Evolutionary conservation across 805 yeast genomes (phyloP), one percentile per base, ranked within the genome.

Genomic region (Suhomyces tanzawaensis): DNA sequence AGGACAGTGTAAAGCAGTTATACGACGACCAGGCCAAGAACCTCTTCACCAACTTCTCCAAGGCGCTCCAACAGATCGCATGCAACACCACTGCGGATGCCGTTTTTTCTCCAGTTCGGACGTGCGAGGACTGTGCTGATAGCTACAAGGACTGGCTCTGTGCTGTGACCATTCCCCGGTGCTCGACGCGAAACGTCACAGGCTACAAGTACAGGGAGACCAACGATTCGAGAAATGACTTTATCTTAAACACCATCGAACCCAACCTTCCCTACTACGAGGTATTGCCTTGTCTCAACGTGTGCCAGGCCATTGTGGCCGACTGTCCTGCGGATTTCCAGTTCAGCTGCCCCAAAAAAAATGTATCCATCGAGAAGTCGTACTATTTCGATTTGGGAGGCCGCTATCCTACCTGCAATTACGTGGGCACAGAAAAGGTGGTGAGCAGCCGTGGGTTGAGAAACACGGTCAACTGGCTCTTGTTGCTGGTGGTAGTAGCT

Each of bases 61-160:
- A 79, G 41, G 88, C 95, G 0, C 60, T 91, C 44, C 85, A 85
- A 42, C 85, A 84, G 44, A 67, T 84, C 3, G 70, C 89, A 1
- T 91, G 99, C 60, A 84, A 85, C 46, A 71, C 83, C 1, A 78
- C 76, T 22, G 59, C 66, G 12, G 89, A 79, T 42, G 73, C 87
- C 2, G 52, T 78, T 4, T 91, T 74, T 58, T 86, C 96, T 1
- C 87, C 95, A 7, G 53, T 91, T 17, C 58, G 78, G 26, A 70
- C 82, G 0, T 91, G 99, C 53, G 71, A 66, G 11, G 80, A 86
- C 52, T 91, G 99, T 57, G 71, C 73, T 1, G 47, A 57, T 2
- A 72, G 90, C 1, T 91, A 91, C 58, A 79, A 77, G 50, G 72
- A 81, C 50, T 91, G 99, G 99, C 71, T 93, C 14, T 91, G 99